phyloP scores from a whole-genome alignment of 257 asterid species.

The Przewalskia tangutica region DNA sequence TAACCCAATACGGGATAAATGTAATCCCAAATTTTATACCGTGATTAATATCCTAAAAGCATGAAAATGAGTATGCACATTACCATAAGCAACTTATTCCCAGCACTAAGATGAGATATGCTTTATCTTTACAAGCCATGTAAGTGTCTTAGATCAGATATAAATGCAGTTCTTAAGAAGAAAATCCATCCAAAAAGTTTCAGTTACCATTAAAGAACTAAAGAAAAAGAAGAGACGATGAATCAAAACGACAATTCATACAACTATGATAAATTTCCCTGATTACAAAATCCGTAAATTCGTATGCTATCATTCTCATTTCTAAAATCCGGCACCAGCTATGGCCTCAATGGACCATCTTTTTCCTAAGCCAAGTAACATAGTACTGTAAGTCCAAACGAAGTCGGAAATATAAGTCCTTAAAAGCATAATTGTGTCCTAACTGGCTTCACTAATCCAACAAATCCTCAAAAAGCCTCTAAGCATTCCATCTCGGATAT shows the following conservation, averaged over 20 bases:
- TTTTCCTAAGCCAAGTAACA: not conserved
- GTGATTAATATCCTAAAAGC: too few relatives aligned
- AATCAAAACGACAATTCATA: not conserved
- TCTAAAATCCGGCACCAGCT: not conserved
- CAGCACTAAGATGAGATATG: not conserved
- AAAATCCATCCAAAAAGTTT: not conserved
- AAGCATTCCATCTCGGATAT: not conserved
- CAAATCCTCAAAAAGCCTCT: not conserved
- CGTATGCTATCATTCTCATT: not conserved
- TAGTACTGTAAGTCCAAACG: not conserved
- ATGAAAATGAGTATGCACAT: too few relatives aligned
- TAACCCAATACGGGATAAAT: too few relatives aligned
- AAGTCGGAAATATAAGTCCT: not conserved
- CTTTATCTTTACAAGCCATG: not conserved
- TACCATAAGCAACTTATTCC: not conserved
- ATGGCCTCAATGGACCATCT: not conserved
- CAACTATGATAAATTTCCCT: not conserved
- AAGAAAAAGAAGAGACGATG: not conserved
- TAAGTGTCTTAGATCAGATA: not conserved
- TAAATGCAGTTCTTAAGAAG: not conserved
- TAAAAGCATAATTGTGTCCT: not conserved
- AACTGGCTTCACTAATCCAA: not conserved
- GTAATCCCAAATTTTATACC: too few relatives aligned
- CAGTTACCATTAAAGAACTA: not conserved
- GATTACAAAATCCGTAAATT: not conserved